phyloP scores from a whole-genome alignment of 768 basidiomycete genomes.

The Rickenella mellea region DNA sequence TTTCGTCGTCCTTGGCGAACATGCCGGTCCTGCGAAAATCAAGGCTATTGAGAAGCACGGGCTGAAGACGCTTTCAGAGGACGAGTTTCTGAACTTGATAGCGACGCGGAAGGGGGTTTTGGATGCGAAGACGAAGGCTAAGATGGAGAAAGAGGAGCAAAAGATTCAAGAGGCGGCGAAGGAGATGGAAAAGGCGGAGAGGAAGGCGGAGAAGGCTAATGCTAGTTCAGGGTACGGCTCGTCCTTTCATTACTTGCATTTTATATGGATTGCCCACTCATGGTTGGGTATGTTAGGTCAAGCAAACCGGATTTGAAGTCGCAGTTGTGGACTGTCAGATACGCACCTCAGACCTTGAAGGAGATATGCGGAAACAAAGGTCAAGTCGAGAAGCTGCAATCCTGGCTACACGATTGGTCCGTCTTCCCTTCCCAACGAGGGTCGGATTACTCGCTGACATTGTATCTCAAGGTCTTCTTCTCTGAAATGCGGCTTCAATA shows the following conservation, averaged over 20 bases:
- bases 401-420: slow-evolving; percentile 86
- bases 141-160: slow-evolving; percentile 70
- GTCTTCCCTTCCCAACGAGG: slow-evolving; percentile 11
- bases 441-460: background rate
- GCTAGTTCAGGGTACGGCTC: no score
- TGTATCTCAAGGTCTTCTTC: slow-evolving; percentile 54
- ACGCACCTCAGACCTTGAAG: slow-evolving; percentile 80
- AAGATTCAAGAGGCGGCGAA: slow-evolving; percentile 64
- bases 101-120: slow-evolving; percentile 49
- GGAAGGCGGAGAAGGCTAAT: slow-evolving; percentile 33
- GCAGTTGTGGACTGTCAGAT: slow-evolving; percentile 92
- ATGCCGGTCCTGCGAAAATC: slow-evolving; percentile 87
- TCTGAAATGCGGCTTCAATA: slow-evolving; percentile 75
- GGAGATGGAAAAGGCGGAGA: slow-evolving; percentile 72
- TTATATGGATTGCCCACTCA: no score
- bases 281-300: no score
- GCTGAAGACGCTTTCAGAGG: slow-evolving; percentile 72
- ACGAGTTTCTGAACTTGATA: slow-evolving; percentile 79
- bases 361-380: slow-evolving; percentile 96
- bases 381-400: slow-evolving; percentile 77
- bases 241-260: no score
- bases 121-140: slow-evolving; percentile 77
- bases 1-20: slow-evolving; percentile 80
- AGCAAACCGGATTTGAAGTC: slow-evolving; percentile 27
- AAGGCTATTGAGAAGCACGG: slow-evolving; percentile 74